Evolutionary conservation across 2,329 filamentous ascomycete genomes (phyloP), one percentile per base, ranked within the genome.

Genomic region (Talaromyces sp.): DNA sequence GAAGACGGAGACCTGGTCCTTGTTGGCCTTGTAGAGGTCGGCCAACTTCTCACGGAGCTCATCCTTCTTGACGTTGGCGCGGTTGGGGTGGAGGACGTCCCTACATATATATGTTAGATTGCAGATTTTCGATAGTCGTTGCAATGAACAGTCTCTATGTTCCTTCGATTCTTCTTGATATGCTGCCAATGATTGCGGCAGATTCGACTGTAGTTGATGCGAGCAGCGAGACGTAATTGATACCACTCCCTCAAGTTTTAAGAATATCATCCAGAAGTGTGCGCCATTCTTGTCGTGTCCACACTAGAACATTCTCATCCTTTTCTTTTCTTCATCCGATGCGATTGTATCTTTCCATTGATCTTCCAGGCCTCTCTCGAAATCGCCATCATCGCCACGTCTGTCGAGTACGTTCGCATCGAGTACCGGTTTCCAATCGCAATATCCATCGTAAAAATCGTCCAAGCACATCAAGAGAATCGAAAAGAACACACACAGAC

Each of bases 81-180:
- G 93, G 88, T 91, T 91, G 82, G 95, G 95, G 89, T 99, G 95
- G 84, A 99, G 94, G 86, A 99, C 93, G 83, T 99, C 95, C 87
- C 95, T 99, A 82, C 3, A 56, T 19, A 16, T 19, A 16, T 33
- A 19, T 24, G 52, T 56, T 56, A 56, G 52, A 56, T 22, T 22
- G 33, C n/a, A 22, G 19, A 35, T 37, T 35, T 24, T 10, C 52
- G 9, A 14, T 6, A 56, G n/a, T 24, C 33, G 50, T 39, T 39
- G n/a, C 31, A 39, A 19, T 13, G 73, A 14, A 68, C 67, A 67
- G 52, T 35, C 10, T 41, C 52, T 50, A 22, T 39, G 33, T 56
- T 54, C 11, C n/a, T 9, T 39, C 33, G 11, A 37, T 39, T 11
- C 33, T 56, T 19, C 19, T 63, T 47, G 27, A 58, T 47, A 45